Conservation (phyloP, 2,329 filamentous ascomycete species). For the Hyphodiscus sp. region DNA sequence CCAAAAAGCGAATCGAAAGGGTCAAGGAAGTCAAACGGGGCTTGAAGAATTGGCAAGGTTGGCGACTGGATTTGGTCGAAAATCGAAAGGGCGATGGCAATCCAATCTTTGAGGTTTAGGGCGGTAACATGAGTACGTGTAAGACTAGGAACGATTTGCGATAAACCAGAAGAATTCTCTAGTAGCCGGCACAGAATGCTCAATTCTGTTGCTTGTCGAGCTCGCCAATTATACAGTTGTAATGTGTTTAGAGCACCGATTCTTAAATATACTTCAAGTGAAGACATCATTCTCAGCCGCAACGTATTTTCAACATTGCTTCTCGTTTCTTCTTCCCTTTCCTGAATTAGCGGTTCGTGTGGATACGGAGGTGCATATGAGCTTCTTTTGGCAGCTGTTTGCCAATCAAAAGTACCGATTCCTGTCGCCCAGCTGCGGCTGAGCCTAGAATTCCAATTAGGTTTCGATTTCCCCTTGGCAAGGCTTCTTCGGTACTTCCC, state of each 20-base stretch:
- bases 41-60: constrained; percentile 61
- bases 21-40: constrained; percentile 58
- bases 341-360: not conserved
- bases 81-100: constrained; percentile 42
- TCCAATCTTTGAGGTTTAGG: constrained; percentile 57
- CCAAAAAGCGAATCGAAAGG: constrained; percentile 51
- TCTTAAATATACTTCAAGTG: no score
- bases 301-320: not conserved
- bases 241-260: no score
- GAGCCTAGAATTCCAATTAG: not conserved
- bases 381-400: not conserved
- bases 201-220: not conserved
- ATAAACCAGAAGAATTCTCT: not conserved
- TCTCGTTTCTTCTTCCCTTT: not conserved
- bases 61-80: constrained; percentile 60
- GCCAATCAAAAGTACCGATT: not conserved
- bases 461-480: not conserved
- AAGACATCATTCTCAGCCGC: not conserved
- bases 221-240: no score
- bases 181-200: not conserved
- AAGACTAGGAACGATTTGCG: not conserved
- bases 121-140: not conserved
- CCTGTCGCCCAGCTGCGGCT: not conserved
- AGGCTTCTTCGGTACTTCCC: not conserved
- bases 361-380: no score